Percentiles rank a stretch among this genome's conserved stretches.
phyloP scores from a whole-genome alignment of 192 early-diverging fungal genomes.

The Rhizophagus sp. region DNA sequence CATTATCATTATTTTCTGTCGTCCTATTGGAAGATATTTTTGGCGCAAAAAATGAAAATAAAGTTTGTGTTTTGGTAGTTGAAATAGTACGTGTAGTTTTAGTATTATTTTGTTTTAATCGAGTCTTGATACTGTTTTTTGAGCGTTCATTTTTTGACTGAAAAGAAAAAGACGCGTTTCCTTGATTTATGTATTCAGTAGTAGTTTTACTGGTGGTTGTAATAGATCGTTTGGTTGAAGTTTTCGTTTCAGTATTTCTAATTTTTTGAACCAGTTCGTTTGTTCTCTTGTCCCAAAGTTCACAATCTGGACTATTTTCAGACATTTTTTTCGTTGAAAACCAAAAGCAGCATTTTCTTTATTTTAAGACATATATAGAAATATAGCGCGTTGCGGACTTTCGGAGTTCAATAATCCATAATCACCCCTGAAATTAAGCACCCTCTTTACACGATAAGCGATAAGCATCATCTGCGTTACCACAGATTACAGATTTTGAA shows the following conservation, averaged over 20 bases:
- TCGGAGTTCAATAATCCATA: no score
- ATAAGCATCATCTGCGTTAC: no score
- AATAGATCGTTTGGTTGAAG: no score
- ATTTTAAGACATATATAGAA: no score
- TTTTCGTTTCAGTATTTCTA: background rate
- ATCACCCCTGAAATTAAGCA: no score
- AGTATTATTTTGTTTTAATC: no score
- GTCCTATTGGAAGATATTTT: background rate
- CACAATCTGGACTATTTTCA: background rate
- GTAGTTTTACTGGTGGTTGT: no score
- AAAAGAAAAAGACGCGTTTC: background rate
- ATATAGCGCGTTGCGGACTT: no score
- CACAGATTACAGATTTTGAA: no score
- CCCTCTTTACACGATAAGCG: no score
- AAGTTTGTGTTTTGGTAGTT: background rate
- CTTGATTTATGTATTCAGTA: background rate
- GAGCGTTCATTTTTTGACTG: background rate
- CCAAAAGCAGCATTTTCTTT: no score
- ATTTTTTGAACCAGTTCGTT: background rate
- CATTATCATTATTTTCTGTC: background rate
- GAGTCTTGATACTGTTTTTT: background rate
- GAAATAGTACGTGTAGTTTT: no score
- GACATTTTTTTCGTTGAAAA: background rate
- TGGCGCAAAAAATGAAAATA: background rate
- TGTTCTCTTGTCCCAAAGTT: background rate